phyloP scores from a whole-genome alignment of 441 rosid genomes.

The Jatropha podagrica region DNA sequence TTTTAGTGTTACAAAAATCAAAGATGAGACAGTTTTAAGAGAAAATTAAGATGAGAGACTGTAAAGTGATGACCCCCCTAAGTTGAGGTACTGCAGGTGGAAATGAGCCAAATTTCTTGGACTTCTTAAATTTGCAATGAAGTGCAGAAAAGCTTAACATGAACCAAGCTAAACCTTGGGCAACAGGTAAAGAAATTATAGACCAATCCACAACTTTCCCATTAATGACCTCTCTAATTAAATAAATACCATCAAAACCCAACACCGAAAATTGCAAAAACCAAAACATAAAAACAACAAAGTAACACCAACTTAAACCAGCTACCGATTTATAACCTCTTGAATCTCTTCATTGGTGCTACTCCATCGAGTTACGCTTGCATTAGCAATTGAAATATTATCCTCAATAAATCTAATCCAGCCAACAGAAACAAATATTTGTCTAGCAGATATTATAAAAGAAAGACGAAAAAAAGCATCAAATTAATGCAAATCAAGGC shows the following conservation, averaged over 20 bases:
- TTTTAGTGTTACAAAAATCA: no score
- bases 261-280: slow-evolving; percentile 8
- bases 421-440: slow-evolving; percentile 62
- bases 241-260: no score
- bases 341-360: slow-evolving; percentile 52
- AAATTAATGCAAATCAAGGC: slow-evolving; percentile 71
- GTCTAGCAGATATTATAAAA: slow-evolving; percentile 66
- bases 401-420: slow-evolving; percentile 68
- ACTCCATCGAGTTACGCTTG: slow-evolving; percentile 43
- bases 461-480: slow-evolving; percentile 61
- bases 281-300: slow-evolving; percentile 77
- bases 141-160: slow-evolving; percentile 70
- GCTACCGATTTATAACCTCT: slow-evolving; percentile 43
- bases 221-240: slow-evolving; percentile 32
- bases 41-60: no score
- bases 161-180: slow-evolving; percentile 82
- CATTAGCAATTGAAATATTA: slow-evolving; percentile 41
- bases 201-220: slow-evolving; percentile 55
- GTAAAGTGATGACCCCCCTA: no score
- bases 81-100: no score
- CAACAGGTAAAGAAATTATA: slow-evolving; percentile 54
- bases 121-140: slow-evolving; percentile 74
- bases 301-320: slow-evolving; percentile 61
- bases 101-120: neutral
- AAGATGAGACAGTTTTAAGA: no score